Evolutionary conservation across 148 eudicot genomes (phyloP).

Genomic region (Talinum fruticosum): DNA sequence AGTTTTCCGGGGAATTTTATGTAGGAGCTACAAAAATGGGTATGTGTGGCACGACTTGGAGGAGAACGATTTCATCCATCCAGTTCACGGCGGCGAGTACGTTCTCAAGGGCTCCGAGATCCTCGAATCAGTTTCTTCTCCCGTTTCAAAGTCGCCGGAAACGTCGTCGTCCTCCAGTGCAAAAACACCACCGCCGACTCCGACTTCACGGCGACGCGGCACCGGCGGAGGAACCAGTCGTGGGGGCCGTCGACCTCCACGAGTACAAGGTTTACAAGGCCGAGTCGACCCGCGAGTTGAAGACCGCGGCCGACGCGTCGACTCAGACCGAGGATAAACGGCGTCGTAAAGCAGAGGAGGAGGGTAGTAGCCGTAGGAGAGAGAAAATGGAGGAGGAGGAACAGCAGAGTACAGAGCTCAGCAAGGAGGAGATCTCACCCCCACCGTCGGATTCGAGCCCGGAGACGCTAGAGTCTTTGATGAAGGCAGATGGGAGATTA

Average conservation of each 20-base stretch:
- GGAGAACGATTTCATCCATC: slow-evolving; percentile 76
- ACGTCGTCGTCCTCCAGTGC: slow-evolving; percentile 37
- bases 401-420: slow-evolving; percentile 38
- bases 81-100: slow-evolving; percentile 79
- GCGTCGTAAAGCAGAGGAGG: slow-evolving; percentile 32
- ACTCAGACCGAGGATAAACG: slow-evolving; percentile 86
- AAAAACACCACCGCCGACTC: slow-evolving; percentile 27
- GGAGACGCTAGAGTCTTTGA: slow-evolving; percentile 71
- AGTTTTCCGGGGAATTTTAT: not conserved
- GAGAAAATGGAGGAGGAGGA: slow-evolving; percentile 7
- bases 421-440: slow-evolving; percentile 74
- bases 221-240: slow-evolving; percentile 69
- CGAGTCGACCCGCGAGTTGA: slow-evolving; percentile 38
- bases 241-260: slow-evolving; percentile 61
- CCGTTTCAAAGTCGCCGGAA: slow-evolving; percentile 35
- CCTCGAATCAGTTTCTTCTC: slow-evolving; percentile 17
- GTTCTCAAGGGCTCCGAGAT: slow-evolving; percentile 93
- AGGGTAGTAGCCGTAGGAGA: slow-evolving; percentile 6
- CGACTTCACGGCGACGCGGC: slow-evolving; percentile 12
- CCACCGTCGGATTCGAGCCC: slow-evolving; percentile 98
- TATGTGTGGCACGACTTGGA: slow-evolving; percentile 88
- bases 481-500: slow-evolving; percentile 68
- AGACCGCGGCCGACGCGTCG: slow-evolving; percentile 70
- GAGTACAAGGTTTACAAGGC: slow-evolving; percentile 78
- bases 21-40: slow-evolving; percentile 85